Conservation (phyloP, 805 yeast genomes). For the Teunomyces lycoperdinae region DNA sequence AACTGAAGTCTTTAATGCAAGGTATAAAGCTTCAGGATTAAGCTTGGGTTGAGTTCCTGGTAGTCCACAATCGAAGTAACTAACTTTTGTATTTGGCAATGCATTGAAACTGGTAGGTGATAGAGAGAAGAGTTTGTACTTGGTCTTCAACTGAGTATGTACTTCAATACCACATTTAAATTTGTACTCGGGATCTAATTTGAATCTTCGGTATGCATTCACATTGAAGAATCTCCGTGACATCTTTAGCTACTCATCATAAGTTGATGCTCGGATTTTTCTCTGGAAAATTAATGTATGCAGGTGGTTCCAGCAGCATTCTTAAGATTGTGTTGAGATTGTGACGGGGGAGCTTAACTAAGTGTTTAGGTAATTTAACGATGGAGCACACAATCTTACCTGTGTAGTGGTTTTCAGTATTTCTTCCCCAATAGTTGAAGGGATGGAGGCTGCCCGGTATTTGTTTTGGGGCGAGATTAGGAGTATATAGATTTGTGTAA, state of each 20-base stretch:
- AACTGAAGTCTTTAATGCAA: conserved; percentile 70
- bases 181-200: conserved; percentile 17
- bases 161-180: conserved; percentile 89
- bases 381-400: too few relatives aligned
- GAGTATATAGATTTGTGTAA: too few relatives aligned
- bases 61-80: conserved; percentile 78
- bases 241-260: not conserved
- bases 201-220: conserved; percentile 5
- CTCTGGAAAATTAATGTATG: not conserved
- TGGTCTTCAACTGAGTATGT: conserved; percentile 83
- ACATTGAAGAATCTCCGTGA: not conserved
- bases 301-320: not conserved
- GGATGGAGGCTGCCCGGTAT: too few relatives aligned
- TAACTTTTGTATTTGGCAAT: conserved; percentile 65
- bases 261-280: conserved; percentile 1
- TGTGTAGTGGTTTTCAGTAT: too few relatives aligned
- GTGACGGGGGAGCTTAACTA: not conserved
- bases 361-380: not conserved
- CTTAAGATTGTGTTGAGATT: not conserved
- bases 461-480: too few relatives aligned
- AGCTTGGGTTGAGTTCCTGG: conserved; percentile 92
- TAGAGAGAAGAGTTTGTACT: conserved; percentile 70
- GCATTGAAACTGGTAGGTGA: conserved; percentile 48
- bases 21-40: conserved; percentile 68
- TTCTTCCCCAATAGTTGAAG: too few relatives aligned